Conservation (phyloP, 495 filamentous ascomycete species). For the Aspergillus ellipticus region DNA sequence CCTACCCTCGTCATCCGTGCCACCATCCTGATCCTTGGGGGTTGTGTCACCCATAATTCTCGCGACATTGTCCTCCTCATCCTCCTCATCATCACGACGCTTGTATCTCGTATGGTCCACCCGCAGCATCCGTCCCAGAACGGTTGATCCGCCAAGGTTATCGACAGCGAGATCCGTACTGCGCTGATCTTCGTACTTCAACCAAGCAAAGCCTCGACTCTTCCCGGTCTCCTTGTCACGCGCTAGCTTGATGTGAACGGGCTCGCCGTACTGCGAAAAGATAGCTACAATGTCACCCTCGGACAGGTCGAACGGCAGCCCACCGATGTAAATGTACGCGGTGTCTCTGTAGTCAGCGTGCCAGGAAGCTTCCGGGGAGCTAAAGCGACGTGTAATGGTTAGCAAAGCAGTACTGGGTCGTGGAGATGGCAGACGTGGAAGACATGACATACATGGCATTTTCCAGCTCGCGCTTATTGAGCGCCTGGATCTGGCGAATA, state of each 20-base stretch:
- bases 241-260: constrained; percentile 81
- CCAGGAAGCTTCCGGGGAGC: constrained; percentile 84
- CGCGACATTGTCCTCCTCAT: constrained; percentile 54
- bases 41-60: constrained; percentile 32
- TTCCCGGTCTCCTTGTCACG: constrained; percentile 96
- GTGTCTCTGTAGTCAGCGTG: constrained; percentile 97
- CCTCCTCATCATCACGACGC: constrained; percentile 78
- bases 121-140: constrained; percentile 74
- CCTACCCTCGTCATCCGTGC: constrained; percentile 30
- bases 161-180: constrained; percentile 94
- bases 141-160: constrained; percentile 82
- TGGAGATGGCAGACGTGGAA: not conserved
- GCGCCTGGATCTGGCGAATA: constrained; percentile 83
- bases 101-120: constrained; percentile 95
- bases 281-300: constrained; percentile 96
- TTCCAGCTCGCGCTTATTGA: constrained; percentile 95
- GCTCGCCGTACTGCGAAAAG: constrained; percentile 96
- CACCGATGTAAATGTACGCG: constrained; percentile 93
- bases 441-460: constrained; percentile 60
- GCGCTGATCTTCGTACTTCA: constrained; percentile 98
- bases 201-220: constrained; percentile 86
- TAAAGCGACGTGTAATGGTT: constrained; percentile 25
- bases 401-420: constrained; percentile 7
- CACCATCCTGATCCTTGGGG: constrained; percentile 18
- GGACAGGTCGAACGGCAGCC: constrained; percentile 87